Evolutionary conservation across 345 rosid species (phyloP).

Genomic region (Pseudoturritis turrita): DNA sequence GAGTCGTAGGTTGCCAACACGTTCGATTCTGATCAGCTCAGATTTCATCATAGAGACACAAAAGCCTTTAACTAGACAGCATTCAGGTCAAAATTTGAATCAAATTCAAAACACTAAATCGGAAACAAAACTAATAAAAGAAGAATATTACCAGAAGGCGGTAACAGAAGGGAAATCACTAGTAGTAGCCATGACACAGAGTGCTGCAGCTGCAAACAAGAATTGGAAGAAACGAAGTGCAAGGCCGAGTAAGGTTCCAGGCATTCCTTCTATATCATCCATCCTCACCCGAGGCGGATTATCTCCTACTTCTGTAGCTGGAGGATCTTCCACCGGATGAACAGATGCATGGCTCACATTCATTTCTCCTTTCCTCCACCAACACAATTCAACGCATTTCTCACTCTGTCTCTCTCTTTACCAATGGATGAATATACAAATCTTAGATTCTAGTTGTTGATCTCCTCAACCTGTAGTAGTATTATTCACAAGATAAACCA

Average conservation of each 20-base stretch:
- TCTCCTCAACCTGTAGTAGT: not conserved
- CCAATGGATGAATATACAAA: not conserved
- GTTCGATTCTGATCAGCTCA: not conserved
- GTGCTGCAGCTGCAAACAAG: conserved; percentile 49
- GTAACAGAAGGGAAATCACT: conserved; percentile 64
- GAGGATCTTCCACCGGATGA: conserved; percentile 73
- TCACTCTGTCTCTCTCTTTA: not conserved
- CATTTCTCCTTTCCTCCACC: conserved; percentile 46
- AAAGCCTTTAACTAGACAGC: not conserved
- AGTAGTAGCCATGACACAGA: conserved; percentile 72
- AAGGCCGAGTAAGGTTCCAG: conserved; percentile 74
- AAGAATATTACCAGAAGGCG: conserved; percentile 55
- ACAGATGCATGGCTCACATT: conserved; percentile 87
- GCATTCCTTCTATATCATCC: conserved; percentile 83
- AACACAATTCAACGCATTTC: conserved; percentile 13
- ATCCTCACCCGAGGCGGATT: conserved; percentile 56
- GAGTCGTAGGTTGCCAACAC: not conserved
- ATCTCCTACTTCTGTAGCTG: conserved; percentile 55
- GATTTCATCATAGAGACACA: not conserved
- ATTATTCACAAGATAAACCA: not conserved
- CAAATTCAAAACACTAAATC: not conserved
- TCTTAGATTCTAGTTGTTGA: not conserved
- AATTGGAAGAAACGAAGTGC: conserved; percentile 58
- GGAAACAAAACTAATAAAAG: too few relatives aligned
- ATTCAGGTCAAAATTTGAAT: not conserved